Evolutionary conservation across 495 filamentous ascomycete species (phyloP), one percentile per base, ranked within the genome.

Genomic region (Xeromyces bisporus): DNA sequence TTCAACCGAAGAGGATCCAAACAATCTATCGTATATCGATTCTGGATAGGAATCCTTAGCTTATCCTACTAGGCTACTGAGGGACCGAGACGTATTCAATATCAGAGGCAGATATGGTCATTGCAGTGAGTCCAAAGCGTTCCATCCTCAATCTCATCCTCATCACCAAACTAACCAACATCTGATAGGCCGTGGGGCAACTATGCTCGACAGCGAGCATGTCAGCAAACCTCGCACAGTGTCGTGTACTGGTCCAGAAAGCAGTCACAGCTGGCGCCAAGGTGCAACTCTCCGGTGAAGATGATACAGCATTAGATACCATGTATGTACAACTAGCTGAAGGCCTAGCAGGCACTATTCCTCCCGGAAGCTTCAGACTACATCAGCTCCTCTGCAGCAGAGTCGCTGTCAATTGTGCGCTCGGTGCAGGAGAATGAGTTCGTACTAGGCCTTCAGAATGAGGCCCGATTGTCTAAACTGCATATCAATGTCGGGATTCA

Each of bases 361-460:
- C 78, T 94, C 37, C 89, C 85, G 11, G 85, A 94, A 64, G 86
- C 86, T 24, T 73, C 67, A 35, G 86, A 93, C 56, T 94, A 92
- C 61, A 85, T 93, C 38, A 73, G 68, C 26, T 59, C 62, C 10
- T 72, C 71, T 1, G 51, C 70, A 15, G 51, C 67, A 6, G 78
- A 87, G 44, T 74, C 73, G 0, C 47, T 84, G 6, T 58, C 66
- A 12, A 71, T 92, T 12, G 77, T 66, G 40, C 59, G 64, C 30
- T 63, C 80, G 3, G 62, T 62, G 23, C 45, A 60, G 1, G 50
- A 56, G 12, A 67, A 58, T 27, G 50, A 66, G 33, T 92, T 93
- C 51, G 69, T 93, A 2, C 44, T 62, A 0, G 82, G 82, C 15
- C 66, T 94, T 0, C 75, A 70, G 24, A 57, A 64, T 9, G 71